These are phyloP conservation scores for Leishmania gerbilli DNA, from an alignment of 208 protist species.

Conservation along the genomic window DNA sequence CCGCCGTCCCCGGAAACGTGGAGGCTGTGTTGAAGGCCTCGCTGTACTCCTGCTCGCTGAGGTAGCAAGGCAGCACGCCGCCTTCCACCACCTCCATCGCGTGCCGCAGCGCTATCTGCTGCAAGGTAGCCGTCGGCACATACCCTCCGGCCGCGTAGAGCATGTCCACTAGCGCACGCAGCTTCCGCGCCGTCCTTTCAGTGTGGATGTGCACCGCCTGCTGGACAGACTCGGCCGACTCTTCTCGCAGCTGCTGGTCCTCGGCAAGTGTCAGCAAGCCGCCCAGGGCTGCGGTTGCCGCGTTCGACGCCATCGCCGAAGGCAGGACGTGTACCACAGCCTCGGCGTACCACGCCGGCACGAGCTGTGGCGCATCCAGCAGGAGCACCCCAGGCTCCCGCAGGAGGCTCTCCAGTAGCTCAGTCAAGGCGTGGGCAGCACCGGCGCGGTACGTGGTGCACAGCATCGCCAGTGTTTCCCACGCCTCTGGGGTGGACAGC, in stretches of 20 bases:
- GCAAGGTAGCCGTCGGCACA: slow-evolving; percentile 41
- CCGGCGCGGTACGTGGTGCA: slow-evolving; percentile 59
- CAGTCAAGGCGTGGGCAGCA: slow-evolving; percentile 40
- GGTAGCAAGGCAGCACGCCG: slow-evolving; percentile 47
- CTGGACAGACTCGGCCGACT: background rate
- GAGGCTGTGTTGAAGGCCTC: slow-evolving; percentile 16
- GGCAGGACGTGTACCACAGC: slow-evolving; percentile 18
- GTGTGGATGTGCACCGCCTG: slow-evolving; percentile 20
- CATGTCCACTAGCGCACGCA: slow-evolving; percentile 46
- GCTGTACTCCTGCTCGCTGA: slow-evolving; percentile 14
- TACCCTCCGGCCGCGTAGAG: slow-evolving; percentile 45
- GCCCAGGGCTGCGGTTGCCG: slow-evolving; percentile 9
- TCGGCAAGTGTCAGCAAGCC: slow-evolving; percentile 21
- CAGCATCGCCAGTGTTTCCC: slow-evolving; percentile 60
- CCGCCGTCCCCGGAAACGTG: slow-evolving; percentile 1
- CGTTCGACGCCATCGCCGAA: slow-evolving; percentile 17
- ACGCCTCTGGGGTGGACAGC: slow-evolving; percentile 42
- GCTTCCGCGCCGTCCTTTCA: slow-evolving; percentile 33
- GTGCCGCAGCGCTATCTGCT: slow-evolving; percentile 53
- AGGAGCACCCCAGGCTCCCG: slow-evolving; percentile 46
- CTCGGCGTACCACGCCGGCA: slow-evolving; percentile 32
- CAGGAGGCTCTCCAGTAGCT: slow-evolving; percentile 59
- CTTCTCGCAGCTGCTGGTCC: slow-evolving; percentile 14
- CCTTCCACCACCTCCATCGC: slow-evolving; percentile 53
- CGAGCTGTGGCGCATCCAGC: slow-evolving; percentile 46